phyloP scores from a whole-genome alignment of 768 basidiomycete genomes.

The Kwoniella dejecticola region DNA sequence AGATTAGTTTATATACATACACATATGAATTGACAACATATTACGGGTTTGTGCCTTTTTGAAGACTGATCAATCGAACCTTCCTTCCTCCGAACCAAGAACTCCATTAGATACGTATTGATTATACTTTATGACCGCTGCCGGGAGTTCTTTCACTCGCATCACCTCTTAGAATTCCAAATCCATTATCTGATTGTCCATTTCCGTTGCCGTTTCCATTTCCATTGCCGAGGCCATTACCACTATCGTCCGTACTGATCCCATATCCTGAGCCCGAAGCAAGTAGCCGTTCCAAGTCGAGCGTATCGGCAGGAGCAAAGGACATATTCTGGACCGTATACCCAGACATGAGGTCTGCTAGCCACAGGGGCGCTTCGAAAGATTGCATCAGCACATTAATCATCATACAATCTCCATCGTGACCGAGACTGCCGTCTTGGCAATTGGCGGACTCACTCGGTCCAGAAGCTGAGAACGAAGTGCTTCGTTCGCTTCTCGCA shows the following conservation, averaged over 20 bases:
- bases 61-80: too few species aligned
- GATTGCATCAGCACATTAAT: too few species aligned
- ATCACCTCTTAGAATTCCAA: not conserved
- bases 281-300: slow-evolving; percentile 41
- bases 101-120: too few species aligned
- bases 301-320: slow-evolving; percentile 38
- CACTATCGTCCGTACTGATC: not conserved
- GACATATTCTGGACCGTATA: slow-evolving; percentile 50
- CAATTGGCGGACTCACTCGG: slow-evolving; percentile 39
- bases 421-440: too few species aligned
- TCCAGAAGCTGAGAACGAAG: slow-evolving; percentile 20
- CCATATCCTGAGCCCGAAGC: slow-evolving; percentile 12
- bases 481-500: slow-evolving; percentile 29
- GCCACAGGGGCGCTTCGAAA: slow-evolving; percentile 37
- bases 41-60: too few species aligned
- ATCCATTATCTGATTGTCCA: not conserved
- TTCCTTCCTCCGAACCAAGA: too few species aligned
- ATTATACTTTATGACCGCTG: not conserved
- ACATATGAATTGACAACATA: too few species aligned
- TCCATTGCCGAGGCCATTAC: not conserved
- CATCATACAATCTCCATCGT: too few species aligned
- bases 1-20: too few species aligned
- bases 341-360: slow-evolving; percentile 44
- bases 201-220: not conserved
- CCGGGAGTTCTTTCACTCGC: not conserved